Conservation (phyloP, 345 rosid species). For the Physaria fendleri region DNA sequence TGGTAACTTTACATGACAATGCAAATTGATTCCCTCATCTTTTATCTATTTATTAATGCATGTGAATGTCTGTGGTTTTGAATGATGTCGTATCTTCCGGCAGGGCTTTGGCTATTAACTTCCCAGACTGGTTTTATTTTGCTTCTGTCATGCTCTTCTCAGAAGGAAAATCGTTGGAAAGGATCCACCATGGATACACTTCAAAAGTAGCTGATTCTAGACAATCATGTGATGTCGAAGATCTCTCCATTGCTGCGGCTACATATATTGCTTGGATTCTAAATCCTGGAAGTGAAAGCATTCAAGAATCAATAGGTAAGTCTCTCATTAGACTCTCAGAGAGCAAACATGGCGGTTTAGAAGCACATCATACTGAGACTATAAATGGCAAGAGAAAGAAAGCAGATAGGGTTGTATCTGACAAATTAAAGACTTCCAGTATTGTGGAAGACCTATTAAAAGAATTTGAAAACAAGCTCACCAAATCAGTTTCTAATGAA, state of each 20-base stretch:
- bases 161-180: conserved; percentile 22
- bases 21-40: neutral
- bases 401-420: conserved; percentile 11
- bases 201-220: conserved; percentile 7
- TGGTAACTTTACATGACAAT: conserved; percentile 41
- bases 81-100: conserved; percentile 9
- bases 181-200: conserved; percentile 2
- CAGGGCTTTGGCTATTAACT: conserved; percentile 77
- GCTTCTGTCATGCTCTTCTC: conserved; percentile 56
- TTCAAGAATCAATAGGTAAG: conserved; percentile 41
- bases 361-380: conserved; percentile 20
- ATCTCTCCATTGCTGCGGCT: conserved; percentile 42
- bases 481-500: conserved; percentile 15
- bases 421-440: conserved; percentile 25
- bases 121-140: conserved; percentile 79
- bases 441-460: conserved; percentile 38
- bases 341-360: conserved; percentile 27
- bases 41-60: neutral
- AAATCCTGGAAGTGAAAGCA: conserved; percentile 41
- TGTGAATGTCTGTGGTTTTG: neutral
- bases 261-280: conserved; percentile 71
- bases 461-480: conserved; percentile 38
- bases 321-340: conserved; percentile 44
- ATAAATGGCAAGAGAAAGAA: conserved; percentile 28
- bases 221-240: conserved; percentile 25